These are phyloP conservation scores for Apophysomyces sp. DNA, from an alignment of 371 early-diverging fungal species.

Conservation along the genomic window DNA sequence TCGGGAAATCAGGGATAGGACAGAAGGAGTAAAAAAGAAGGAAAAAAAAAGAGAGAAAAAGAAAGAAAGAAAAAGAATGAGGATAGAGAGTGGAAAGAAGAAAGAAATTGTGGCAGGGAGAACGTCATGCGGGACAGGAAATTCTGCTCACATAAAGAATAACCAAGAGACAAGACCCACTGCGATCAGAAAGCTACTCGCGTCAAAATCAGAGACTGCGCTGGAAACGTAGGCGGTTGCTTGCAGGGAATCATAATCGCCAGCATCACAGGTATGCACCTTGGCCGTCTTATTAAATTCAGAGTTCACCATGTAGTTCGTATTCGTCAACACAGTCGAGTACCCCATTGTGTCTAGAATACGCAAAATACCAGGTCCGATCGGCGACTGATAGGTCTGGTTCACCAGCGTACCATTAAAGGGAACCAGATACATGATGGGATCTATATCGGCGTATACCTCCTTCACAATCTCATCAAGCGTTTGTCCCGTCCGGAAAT, in stretches of 20 bases:
- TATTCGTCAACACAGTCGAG: slow-evolving; percentile 30
- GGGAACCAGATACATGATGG: slow-evolving; percentile 12
- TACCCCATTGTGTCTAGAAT: slow-evolving; percentile 37
- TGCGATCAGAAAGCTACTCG: neutral
- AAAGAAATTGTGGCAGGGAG: neutral
- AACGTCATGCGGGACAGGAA: neutral
- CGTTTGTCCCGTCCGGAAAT: slow-evolving; percentile 11
- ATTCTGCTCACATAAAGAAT: neutral
- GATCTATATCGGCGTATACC: slow-evolving; percentile 7
- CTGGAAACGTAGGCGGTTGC: neutral
- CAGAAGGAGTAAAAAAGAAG: neutral
- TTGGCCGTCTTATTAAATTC: slow-evolving; percentile 2
- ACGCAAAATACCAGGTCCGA: slow-evolving; percentile 37
- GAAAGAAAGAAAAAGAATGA: neutral
- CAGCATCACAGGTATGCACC: slow-evolving; percentile 13
- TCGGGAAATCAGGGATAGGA: too few species aligned
- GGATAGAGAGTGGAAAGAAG: neutral
- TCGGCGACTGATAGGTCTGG: slow-evolving; percentile 19
- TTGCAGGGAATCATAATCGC: neutral
- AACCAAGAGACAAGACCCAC: neutral
- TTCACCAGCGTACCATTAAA: slow-evolving; percentile 1
- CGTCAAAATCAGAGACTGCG: neutral
- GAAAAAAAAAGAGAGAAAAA: neutral
- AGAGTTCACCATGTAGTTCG: slow-evolving; percentile 17
- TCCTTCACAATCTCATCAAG: slow-evolving; percentile 11